Conservation (phyloP, 164 flowering plant genomes). For the Euptelea pleiosperma region DNA sequence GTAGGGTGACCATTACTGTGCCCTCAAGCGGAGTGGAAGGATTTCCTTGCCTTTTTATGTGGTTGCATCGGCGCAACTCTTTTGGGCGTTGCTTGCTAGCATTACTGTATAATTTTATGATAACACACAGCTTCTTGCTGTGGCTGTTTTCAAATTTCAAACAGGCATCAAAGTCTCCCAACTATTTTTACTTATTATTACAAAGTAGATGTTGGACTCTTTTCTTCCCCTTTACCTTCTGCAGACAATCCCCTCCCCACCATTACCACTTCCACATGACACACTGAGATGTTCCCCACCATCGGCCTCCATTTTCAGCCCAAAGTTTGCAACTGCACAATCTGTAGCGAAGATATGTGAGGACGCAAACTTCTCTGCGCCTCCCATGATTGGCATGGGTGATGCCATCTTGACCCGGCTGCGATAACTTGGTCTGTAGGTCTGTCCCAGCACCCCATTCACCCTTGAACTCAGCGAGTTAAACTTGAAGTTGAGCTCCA, state of each 20-base stretch:
- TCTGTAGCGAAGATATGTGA: conserved; percentile 20
- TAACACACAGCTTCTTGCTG: too few species aligned
- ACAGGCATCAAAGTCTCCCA: too few species aligned
- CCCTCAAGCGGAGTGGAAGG: too few species aligned
- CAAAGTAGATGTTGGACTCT: too few species aligned
- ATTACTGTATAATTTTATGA: too few species aligned
- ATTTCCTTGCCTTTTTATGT: too few species aligned
- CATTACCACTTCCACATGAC: not conserved
- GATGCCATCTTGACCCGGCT: conserved; percentile 18
- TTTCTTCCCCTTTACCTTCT: conserved; percentile 5
- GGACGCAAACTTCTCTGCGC: conserved; percentile 15
- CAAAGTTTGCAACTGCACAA: conserved; percentile 18
- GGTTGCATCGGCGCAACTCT: too few species aligned
- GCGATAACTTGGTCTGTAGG: conserved; percentile 10
- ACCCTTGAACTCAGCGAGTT: conserved; percentile 8
- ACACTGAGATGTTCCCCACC: conserved; percentile 1
- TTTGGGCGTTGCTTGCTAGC: too few species aligned
- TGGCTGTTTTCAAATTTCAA: too few species aligned
- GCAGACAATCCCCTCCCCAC: conserved; percentile 11
- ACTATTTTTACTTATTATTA: too few species aligned
- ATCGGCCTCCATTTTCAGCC: not conserved
- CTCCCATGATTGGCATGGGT: conserved; percentile 24
- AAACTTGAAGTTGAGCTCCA: conserved; percentile 26
- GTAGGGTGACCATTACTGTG: too few species aligned
- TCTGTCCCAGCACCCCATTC: conserved; percentile 26